Evolutionary conservation across 768 basidiomycete genomes (phyloP).

Genomic region (Leccinellum albellum): DNA sequence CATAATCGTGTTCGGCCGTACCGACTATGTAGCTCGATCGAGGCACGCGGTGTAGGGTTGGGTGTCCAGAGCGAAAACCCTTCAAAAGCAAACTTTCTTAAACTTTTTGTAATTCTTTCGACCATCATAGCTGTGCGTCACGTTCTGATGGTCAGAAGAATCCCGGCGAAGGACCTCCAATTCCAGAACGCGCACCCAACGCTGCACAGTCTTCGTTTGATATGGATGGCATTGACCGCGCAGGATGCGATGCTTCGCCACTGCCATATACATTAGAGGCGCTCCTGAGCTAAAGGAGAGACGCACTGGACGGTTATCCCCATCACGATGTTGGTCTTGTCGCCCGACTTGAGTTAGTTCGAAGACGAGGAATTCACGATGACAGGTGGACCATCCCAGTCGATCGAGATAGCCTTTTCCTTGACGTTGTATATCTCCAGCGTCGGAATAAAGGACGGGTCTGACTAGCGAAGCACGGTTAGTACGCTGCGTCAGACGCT

Average conservation of each 20-base stretch:
- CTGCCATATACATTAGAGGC: constrained; percentile 10
- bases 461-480: constrained; percentile 34
- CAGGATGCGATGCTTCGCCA: constrained; percentile 50
- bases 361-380: constrained; percentile 37
- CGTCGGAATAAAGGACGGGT: constrained; percentile 47
- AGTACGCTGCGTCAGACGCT: neutral
- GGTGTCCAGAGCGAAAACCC: constrained; percentile 24
- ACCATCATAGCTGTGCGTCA: constrained; percentile 40
- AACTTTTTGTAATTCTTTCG: constrained; percentile 76
- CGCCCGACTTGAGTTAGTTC: constrained; percentile 50
- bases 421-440: constrained; percentile 47
- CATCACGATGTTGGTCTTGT: constrained; percentile 44
- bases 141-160: constrained; percentile 12
- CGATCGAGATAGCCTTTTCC: constrained; percentile 43
- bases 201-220: constrained; percentile 43
- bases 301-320: constrained; percentile 46
- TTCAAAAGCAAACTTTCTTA: constrained; percentile 49
- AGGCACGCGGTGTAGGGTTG: constrained; percentile 24
- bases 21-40: constrained; percentile 53
- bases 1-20: constrained; percentile 51
- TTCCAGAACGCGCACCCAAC: constrained; percentile 52
- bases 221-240: constrained; percentile 34
- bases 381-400: constrained; percentile 32
- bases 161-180: constrained; percentile 48
- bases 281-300: neutral